Base-by-base conservation (phyloP, 495 filamentous ascomycete genomes). In the Annulohypoxylon maeteangense region DNA sequence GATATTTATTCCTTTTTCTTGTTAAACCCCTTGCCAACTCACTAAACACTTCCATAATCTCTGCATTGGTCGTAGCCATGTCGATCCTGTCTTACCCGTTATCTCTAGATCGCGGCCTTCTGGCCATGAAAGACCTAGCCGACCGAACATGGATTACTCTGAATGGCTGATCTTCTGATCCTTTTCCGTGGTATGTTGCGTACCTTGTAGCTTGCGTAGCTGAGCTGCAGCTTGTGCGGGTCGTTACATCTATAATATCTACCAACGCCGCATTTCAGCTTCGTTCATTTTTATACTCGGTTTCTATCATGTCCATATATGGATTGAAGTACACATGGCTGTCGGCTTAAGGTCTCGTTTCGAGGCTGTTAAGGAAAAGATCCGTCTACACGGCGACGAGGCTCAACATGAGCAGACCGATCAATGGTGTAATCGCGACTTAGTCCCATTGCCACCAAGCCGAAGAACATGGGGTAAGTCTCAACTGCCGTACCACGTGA, bases 391-490 rank as follows among this genome's bases (percentile, higher is more conserved):
- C 48, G 73, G 73, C 40, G 73, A 75, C 45, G 73, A 73, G 54
- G 14, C 61, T 31, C 62, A 42, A 44, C 69, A 72, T 63, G 73
- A 75, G 44, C 73, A 75, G 23, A 74, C 70, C 0, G 71, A 76
- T 64, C 31, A 54, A 65, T 76, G 71, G 71, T 68, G 63, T 12
- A 80, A 80, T 57, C 73, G 78, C 34, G 78, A 80, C 34, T 62
- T 80, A 34, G 74, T 80, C 44, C 78, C 78, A 14, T 70, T 80
- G 20, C 78, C 78, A 2, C 66, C 72, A 14, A 69, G 71, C 31
- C 66, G 78, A 55, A 66, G 78, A 54, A 78, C 74, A 62, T 80
- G 78, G 78, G 75, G 75, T 73, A 68, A 59, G 72, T 62, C 18
- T 14, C 32, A 64, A 38, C 6, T 54, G 8, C 27, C 22, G 44